Percentiles rank a stretch among this genome's conserved stretches.
Evolutionary conservation across 1,284 basidiomycete genomes (phyloP).

Genomic region (Ustilago shanxiensis): DNA sequence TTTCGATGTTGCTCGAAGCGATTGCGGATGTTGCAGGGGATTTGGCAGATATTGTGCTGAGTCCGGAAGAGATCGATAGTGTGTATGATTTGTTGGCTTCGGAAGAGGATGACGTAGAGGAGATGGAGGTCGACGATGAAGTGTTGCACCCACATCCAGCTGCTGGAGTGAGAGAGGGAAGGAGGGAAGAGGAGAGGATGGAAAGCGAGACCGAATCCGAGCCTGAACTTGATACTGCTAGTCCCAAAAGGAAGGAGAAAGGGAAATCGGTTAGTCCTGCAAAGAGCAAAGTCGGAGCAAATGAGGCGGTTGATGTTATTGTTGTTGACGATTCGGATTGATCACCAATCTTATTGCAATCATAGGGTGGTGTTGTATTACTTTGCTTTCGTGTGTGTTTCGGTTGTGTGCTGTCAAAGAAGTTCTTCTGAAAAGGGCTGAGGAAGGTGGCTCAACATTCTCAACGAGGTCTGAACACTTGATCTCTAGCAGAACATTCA

Average conservation of each 20-base stretch:
- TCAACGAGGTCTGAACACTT: neutral
- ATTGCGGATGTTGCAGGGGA: conserved; percentile 59
- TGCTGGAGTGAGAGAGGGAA: neutral
- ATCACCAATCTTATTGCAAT: too few relatives aligned
- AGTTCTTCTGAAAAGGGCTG: too few relatives aligned
- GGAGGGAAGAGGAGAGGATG: neutral
- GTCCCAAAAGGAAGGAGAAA: neutral
- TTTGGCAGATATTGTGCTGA: conserved; percentile 59
- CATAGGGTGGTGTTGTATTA: too few relatives aligned
- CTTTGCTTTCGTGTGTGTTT: too few relatives aligned
- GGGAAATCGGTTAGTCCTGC: neutral
- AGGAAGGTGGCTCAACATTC: too few relatives aligned
- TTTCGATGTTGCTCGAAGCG: conserved; percentile 47
- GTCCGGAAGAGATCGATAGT: conserved; percentile 60
- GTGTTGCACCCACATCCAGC: neutral
- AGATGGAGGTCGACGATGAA: conserved; percentile 27
- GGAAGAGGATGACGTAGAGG: conserved; percentile 34
- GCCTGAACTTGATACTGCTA: conserved; percentile 22
- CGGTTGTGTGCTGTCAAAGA: too few relatives aligned
- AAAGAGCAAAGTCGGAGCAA: neutral
- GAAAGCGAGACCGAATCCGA: conserved; percentile 45
- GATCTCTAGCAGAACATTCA: neutral
- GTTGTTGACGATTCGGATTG: conserved; percentile 49
- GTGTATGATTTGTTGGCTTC: conserved; percentile 55
- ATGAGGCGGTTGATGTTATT: conserved; percentile 26